Evolutionary conservation across 2,329 filamentous ascomycete species (phyloP).

Genomic region (Periconia sp.): DNA sequence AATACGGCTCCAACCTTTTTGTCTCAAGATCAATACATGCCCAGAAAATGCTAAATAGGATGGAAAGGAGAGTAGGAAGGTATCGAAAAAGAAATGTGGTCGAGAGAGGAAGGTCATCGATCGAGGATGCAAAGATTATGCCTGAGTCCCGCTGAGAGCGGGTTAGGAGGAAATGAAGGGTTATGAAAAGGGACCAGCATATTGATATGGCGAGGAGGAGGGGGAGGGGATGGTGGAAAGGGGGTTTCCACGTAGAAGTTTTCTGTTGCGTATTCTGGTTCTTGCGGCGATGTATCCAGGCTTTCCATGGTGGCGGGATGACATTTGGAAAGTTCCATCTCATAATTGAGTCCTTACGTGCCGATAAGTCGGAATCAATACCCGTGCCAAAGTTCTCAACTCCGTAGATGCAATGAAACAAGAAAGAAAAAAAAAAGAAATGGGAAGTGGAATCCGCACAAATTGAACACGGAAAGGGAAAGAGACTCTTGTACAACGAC

Average conservation of each 20-base stretch:
- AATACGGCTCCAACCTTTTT: constrained; percentile 66
- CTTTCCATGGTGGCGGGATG: too few relatives aligned
- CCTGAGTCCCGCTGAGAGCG: constrained; percentile 52
- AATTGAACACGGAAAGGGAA: too few relatives aligned
- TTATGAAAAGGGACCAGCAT: constrained; percentile 43
- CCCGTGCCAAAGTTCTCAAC: too few relatives aligned
- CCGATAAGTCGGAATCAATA: too few relatives aligned
- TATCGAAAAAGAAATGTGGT: constrained; percentile 58
- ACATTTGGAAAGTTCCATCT: too few relatives aligned
- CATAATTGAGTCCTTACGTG: too few relatives aligned
- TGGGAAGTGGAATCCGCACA: too few relatives aligned
- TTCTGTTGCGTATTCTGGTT: not conserved
- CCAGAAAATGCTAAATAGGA: constrained; percentile 64
- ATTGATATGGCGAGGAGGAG: constrained; percentile 18
- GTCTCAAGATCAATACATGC: constrained; percentile 66
- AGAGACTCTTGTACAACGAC: too few relatives aligned
- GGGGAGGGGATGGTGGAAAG: constrained; percentile 19
- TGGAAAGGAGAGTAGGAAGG: constrained; percentile 59
- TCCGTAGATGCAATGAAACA: too few relatives aligned
- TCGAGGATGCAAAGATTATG: constrained; percentile 44
- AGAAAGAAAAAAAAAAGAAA: too few relatives aligned
- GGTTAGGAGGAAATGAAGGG: constrained; percentile 55
- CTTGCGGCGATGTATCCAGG: too few relatives aligned
- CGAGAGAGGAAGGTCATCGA: constrained; percentile 46
- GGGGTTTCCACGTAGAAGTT: constrained; percentile 24